Base-by-base conservation (phyloP, 805 yeast species). In the Cyberlindnera americana region DNA sequence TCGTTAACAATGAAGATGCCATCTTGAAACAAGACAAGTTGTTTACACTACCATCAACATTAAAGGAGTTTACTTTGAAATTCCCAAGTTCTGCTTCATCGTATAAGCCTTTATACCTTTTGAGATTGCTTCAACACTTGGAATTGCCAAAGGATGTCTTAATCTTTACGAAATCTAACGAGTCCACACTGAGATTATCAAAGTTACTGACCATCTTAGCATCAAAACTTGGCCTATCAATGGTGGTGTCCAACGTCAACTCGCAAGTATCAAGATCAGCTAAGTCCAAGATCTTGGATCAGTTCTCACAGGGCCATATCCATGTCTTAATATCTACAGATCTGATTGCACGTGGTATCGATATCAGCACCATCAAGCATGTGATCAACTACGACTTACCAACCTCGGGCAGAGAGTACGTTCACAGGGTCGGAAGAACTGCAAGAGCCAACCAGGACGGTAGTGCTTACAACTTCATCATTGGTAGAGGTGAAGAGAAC, bases 381-480 rank as follows among this genome's bases (percentile, higher is more conserved):
- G 96, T 93, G 11, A 66, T 93, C 37, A 93, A 93, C 62, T 93
- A 93, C 61, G 98, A 93, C 57, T 61, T 89, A 39, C 99, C 99
- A 17, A 71, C 77, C 19, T 83, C 96, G 1, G 73, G 90, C 1
- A 81, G 95, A 48, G 98, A 93, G 52, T 93, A 93, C 51, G 88
- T 93, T 19, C 99, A 93, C 63, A 75, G 99, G 54, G 88, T 89
- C 28, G 99, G 99, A 29, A 81, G 99, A 67, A 90, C 98, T 0
- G 97, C 98, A 2, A 78, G 99, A 65, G 99, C 99, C 3, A 81
- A 83, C 37, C 75, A 79, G 25, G 37, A 49, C 1, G 99, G 99
- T 57, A 65, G 67, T 26, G 95, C 96, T 0, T 75, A 80, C 57
- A 83, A 78, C 33, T 59, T 91, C 19, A 69, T 81, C n/a, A 70